Evolutionary conservation across 805 yeast genomes (phyloP), one percentile per base, ranked within the genome.

Genomic region (Sugiyamaella mastotermitis): DNA sequence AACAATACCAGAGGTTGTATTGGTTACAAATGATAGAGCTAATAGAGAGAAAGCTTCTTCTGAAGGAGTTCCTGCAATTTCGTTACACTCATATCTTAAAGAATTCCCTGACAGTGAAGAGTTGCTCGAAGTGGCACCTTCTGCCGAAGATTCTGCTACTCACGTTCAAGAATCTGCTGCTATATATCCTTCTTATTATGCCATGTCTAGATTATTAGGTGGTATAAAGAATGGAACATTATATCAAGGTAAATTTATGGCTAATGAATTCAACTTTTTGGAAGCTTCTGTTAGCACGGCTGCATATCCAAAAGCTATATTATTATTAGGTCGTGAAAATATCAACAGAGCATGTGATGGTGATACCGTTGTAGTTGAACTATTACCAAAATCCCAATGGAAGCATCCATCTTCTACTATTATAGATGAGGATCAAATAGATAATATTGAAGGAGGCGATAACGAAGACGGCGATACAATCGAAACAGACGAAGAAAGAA

Each of bases 281-380:
- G 95, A 92, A 63, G 98, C 95, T 35, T 72, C 83, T 1, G 80
- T 92, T 2, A 71, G 76, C 35, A 74, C 83, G 4, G 66, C 80
- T 1, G 74, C 82, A 0, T 80, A 85, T 53, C 79, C 85, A 30
- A 82, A 80, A 56, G 97, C 97, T 1, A 68, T 92, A 21, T 65
- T 90, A 28, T 67, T 92, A 26, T 62, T 83, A 9, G 99, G 98
- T 0, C 71, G 88, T 33, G 84, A 83, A 52, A 79, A 80, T 57
- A 62, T 92, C 50, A 92, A 92, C 58, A 77, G 99, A 60, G 83
- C 90, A 0, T 90, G 90, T 64, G 85, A 84, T 51, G 88, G 95
- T 19, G 99, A 92, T 55, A 73, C 78, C 25, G 97, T 92, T 21
- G 83, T 87, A 32, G 86, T 92, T 4, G 97, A 92, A 60, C 64